Evolutionary conservation across 495 filamentous ascomycete genomes (phyloP), one percentile per base, ranked within the genome.

Genomic region (Hypoxylon fragiforme): DNA sequence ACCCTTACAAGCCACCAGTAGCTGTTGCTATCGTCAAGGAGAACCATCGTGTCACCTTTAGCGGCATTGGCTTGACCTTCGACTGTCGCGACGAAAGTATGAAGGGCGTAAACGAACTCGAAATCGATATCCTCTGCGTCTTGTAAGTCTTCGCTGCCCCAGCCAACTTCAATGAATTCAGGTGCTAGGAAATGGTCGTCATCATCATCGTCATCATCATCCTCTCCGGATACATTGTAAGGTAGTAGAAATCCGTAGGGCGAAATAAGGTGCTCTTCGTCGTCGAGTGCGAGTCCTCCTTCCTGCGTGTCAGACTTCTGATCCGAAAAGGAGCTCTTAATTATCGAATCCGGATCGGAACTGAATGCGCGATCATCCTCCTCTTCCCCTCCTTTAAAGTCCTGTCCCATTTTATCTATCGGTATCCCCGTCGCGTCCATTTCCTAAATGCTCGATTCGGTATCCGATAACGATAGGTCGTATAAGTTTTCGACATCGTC

Each of bases 1-100:
- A 99, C 90, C 44, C 92, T 81, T 11, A 99, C 94, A 31, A 99
- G 82, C 94, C 94, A 99, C 94, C 94, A 99, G 68, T 99, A 99
- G 70, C 91, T 96, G 75, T 99, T 99, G 69, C 90, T 96, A 63
- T 99, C 94, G 68, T 97, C 94, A n/a, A 99, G 81, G 32, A 99
- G 83, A n/a, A 97, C 91, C 94, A 99, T 99, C 12, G 92, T 97
- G 64, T 99, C 94, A 24, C 94, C 94, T 75, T 99, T 99, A 7
- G 89, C 90, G 38, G 94, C 94, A 77, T 97, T 97, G 50, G 94
- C 94, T 72, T 99, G 94, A 5, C 94, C 94, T 72, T 99, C 95
- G 43, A 97, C 94, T 0, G 92, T 97, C 26, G 94, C 94, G 45
- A 94, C 89, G 65, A 99, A 99, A 19, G 91, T 97, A 70, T 97